Evolutionary conservation across 2,329 filamentous ascomycete genomes (phyloP).

Genomic region (Falciphora oryzae): DNA sequence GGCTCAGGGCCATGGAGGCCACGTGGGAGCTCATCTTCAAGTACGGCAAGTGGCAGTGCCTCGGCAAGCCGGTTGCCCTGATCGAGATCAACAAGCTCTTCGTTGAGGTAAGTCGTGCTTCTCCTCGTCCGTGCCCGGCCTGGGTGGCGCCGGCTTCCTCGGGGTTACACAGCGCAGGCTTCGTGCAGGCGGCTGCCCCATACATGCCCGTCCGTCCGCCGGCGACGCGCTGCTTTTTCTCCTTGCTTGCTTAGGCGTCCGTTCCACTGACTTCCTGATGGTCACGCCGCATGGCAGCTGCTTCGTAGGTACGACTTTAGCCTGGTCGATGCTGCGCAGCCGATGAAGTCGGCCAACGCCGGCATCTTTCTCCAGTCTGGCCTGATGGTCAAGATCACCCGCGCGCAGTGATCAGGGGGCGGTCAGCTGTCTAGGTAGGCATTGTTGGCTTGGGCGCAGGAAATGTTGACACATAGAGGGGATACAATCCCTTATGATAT

Average conservation of each 20-base stretch:
- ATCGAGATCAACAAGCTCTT: conserved; percentile 35
- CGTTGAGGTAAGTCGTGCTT: conserved; percentile 19
- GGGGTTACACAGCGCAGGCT: background rate
- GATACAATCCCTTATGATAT: background rate
- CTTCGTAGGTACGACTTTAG: conserved; percentile 21
- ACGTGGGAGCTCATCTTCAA: conserved; percentile 33
- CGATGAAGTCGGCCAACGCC: conserved; percentile 21
- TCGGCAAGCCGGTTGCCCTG: conserved; percentile 36
- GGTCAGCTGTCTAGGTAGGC: background rate
- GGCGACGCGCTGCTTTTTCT: background rate
- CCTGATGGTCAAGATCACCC: conserved; percentile 22
- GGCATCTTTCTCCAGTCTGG: conserved; percentile 24
- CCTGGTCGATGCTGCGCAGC: conserved; percentile 19
- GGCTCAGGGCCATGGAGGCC: conserved; percentile 19
- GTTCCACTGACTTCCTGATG: background rate
- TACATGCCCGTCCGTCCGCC: background rate
- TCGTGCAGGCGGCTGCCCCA: background rate
- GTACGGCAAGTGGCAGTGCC: conserved; percentile 31
- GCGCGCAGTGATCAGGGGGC: conserved; percentile 9
- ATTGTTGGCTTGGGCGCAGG: background rate
- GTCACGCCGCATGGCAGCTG: conserved; percentile 11
- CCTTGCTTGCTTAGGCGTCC: background rate
- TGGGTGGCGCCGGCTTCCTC: background rate
- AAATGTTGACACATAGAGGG: background rate
- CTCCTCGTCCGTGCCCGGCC: background rate